Base-by-base conservation (phyloP, 768 basidiomycete genomes). In the Kwoniella bestiolae region DNA sequence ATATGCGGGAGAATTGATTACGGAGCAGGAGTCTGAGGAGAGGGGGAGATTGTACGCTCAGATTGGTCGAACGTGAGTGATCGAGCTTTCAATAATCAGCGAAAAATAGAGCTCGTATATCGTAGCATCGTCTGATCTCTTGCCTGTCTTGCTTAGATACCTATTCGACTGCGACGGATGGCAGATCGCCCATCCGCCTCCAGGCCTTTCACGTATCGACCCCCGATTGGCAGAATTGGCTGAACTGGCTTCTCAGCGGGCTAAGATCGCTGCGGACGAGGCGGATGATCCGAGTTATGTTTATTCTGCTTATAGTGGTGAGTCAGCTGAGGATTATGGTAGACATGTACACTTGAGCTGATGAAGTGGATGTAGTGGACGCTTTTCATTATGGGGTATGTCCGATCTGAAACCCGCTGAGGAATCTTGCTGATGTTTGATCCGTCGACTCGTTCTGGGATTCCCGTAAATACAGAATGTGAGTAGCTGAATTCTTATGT, bases 161-260 rank as follows among this genome's bases (percentile, higher is more conserved):
- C 84, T 95, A 9, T 91, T 94, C 70, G 87, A 92, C 69, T 70
- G 92, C 31, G 93, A 95, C 73, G 91, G 89, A 71, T 88, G 86
- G 70, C 84, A 91, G 73, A 81, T 93, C 38, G 46, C 67, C 12
- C 60, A 76, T 57, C 75, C 76, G 8, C 79, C 77, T 23, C 50
- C 51, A 5, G 72, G 73, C 1, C 56, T 79, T 18, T 66, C 45
- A 12, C 29, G 56, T 12, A 65, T 79, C 14, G 79, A 80, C 63
- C 70, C 71, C 3, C 56, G 72, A 31, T 50, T 70, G n/a, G 74
- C 74, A 11, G 63, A 63, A 28, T 26, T 71, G 25, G 74, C 77
- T 0, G 56, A 55, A 35, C 81, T 29, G 79, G 71, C 52, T 63
- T 80, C 32, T 41, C 77, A 58, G 5, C 55, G 78, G 31, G 78